These are phyloP conservation scores for Hamigera avellanea DNA, from an alignment of 495 filamentous ascomycete species.

Conservation along the genomic window DNA sequence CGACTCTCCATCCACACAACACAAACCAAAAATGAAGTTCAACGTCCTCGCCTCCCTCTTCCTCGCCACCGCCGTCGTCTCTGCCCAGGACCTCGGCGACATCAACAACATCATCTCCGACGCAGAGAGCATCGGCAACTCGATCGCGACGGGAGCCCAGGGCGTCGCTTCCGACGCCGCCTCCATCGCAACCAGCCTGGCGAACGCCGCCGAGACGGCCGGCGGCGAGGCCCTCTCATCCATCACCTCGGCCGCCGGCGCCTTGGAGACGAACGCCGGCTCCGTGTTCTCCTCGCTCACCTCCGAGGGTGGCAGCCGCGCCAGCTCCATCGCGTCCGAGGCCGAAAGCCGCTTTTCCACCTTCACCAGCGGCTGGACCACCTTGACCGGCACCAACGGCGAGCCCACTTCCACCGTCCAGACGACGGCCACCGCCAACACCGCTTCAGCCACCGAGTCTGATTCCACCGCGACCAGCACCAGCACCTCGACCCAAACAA, in stretches of 20 bases:
- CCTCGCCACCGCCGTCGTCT: neutral
- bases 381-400: neutral
- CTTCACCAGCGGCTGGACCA: neutral
- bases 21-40: neutral
- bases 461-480: neutral
- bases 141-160: neutral
- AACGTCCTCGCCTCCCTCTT: neutral
- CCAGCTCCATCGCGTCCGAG: neutral
- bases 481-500: neutral
- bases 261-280: neutral
- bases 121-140: neutral
- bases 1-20: too few species aligned
- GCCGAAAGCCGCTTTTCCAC: neutral
- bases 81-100: neutral
- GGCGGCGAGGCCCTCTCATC: neutral
- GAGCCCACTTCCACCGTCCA: neutral
- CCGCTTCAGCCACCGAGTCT: neutral
- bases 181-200: neutral
- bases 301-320: neutral
- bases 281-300: neutral
- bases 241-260: neutral
- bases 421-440: neutral
- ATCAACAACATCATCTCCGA: neutral
- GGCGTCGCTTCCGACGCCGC: neutral
- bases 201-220: neutral